Base-by-base conservation (phyloP, 495 filamentous ascomycete species). In the Podospora appendiculata region DNA sequence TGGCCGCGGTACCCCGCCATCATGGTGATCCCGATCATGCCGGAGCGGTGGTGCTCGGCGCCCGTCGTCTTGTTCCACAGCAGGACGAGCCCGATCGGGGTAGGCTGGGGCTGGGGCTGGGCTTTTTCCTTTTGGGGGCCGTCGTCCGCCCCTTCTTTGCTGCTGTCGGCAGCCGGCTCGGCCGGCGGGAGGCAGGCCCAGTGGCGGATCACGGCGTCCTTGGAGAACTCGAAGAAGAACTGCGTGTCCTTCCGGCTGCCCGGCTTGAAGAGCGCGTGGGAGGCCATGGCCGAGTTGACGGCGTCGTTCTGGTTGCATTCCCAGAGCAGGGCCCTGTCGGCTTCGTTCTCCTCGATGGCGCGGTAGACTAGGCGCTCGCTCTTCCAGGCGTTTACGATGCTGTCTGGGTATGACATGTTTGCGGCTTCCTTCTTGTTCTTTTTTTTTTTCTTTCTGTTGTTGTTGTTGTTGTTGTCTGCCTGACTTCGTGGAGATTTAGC, bases 11-110 rank as follows among this genome's bases (percentile, higher is more conserved):
- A 66, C 10, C 43, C 50, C 8, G 55, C 53, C 13, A 57, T 52
- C 8, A 79, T 60, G 35, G 67, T 63, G 18, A 79, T 67, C 9
- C 69, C 70, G 44, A 79, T 56, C 45, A 66, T 62, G 17, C 65
- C 64, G 49, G 61, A 57, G 18, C 77, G 65, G 54, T 80, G 75
- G 43, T 77, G 73, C 14, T 45, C 44, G 8, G 36, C 35, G 14
- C 57, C 48, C 1, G 49, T 49, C 4, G 49, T 46, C 25, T 56
- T 62, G 0, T 70, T 59, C 18, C 56, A 56, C 11, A 67, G 49
- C 9, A 63, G 61, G 16, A 73, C 57, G 2, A 61, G 47, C 0
- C 56, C 59, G 38, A 59, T 57, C 12, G 60, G 51, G 10, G 52
- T 60, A 33, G 43, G 45, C 33, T 25, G 25, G n/a, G n/a, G n/a